Base-by-base conservation (phyloP, 1,284 basidiomycete genomes). In the Cryptococcus amylolentus region DNA sequence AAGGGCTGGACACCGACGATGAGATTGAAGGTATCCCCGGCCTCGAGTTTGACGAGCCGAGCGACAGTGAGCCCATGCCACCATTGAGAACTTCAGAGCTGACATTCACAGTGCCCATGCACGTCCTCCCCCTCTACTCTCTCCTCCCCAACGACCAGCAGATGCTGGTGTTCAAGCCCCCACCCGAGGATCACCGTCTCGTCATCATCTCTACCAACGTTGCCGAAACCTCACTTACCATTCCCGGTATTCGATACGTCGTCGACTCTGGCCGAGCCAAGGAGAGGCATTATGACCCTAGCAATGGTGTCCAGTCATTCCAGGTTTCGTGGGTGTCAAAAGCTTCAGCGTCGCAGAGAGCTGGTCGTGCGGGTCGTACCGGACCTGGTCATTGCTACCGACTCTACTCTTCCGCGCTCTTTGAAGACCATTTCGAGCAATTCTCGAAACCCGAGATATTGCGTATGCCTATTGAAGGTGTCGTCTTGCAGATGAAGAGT, bases 401-500 rank as follows among this genome's bases (percentile, higher is more conserved):
- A 12, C 81, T 88, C 3, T 89, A 88, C 73, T 84, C 82, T 10
- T 84, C 83, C 58, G 84, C 86, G 0, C 79, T 98, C 9, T 98
- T 84, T 73, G 96, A 98, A 72, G 86, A 95, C 68, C 86, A 95
- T 76, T 96, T 98, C 71, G 85, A 88, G 28, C 79, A 86, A 57
- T 96, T 96, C 76, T 84, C 90, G 0, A 80, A 86, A 58, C 95
- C 96, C 2, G 96, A 99, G 76, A 96, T 98, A 60, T 81, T 94
- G 45, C 87, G 95, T 28, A 94, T 91, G 80, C 95, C 96, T 0
- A 95, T 98, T 67, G 96, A 98, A 68, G 94, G 94, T 0, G 86
- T 98, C 26, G 91, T 98, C 12, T 81, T 98, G 38, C 92, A 97
- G 77, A 98, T 99, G 96, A 98, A 99, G 81, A 88, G 87, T 72